Evolutionary conservation across 148 eudicot genomes (phyloP).

Genomic region (Spergularia bocconei): DNA sequence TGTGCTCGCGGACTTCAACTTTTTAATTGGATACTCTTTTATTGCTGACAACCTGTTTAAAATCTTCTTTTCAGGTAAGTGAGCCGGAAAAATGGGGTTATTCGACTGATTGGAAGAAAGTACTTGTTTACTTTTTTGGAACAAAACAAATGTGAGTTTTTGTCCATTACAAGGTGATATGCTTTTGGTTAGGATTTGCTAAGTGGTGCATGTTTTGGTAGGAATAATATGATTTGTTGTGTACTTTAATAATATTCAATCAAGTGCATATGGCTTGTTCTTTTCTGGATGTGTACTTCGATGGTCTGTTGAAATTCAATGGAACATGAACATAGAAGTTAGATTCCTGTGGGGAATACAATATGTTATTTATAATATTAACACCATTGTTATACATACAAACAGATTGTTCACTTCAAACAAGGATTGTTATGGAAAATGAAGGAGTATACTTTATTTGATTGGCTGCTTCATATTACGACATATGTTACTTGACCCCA

Average conservation of each 20-base stretch:
- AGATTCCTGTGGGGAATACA: neutral
- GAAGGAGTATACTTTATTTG: too few relatives aligned
- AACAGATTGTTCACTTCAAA: too few relatives aligned
- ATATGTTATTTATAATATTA: too few relatives aligned
- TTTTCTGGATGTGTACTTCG: neutral
- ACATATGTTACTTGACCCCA: too few relatives aligned
- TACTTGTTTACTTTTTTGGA: constrained; percentile 81
- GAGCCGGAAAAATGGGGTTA: constrained; percentile 92
- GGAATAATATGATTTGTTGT: neutral
- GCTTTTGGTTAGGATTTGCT: neutral
- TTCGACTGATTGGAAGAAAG: constrained; percentile 73
- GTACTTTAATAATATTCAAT: neutral
- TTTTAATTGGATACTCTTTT: neutral
- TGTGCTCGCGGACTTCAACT: neutral
- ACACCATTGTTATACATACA: too few relatives aligned
- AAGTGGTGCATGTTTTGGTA: neutral
- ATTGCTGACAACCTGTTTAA: constrained; percentile 9
- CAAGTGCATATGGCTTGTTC: neutral
- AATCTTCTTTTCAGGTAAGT: constrained; percentile 61
- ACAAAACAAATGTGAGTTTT: constrained; percentile 88
- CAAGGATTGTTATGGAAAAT: too few relatives aligned
- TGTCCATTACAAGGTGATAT: neutral
- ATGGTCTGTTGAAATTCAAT: neutral
- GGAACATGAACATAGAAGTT: neutral
- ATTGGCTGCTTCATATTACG: too few relatives aligned